Evolutionary conservation across 2,329 filamentous ascomycete genomes (phyloP).

Genomic region (Endocalyx cinctus): DNA sequence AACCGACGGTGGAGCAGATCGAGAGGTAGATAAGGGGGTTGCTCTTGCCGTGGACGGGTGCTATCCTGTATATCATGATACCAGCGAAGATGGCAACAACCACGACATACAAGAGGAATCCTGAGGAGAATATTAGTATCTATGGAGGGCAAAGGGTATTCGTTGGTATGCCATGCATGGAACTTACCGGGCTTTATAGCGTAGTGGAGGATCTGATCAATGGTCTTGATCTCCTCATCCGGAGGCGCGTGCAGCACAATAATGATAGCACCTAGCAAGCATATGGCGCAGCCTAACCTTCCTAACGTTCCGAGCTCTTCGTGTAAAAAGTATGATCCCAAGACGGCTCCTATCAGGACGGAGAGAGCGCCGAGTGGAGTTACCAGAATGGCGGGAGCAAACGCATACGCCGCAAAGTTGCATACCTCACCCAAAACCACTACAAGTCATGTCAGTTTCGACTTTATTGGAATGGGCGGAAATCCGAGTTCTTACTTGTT

Average conservation of each 20-base stretch:
- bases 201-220: constrained; percentile 87
- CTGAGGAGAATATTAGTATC: constrained; percentile 41
- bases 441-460: constrained; percentile 32
- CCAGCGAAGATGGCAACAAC: constrained; percentile 77
- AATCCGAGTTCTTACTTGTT: constrained; percentile 60
- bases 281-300: constrained; percentile 92
- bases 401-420: constrained; percentile 97
- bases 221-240: constrained; percentile 83
- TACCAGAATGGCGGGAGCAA: constrained; percentile 96
- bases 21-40: constrained; percentile 96
- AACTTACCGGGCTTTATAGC: constrained; percentile 81
- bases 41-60: constrained; percentile 84
- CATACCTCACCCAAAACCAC: constrained; percentile 91
- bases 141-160: too few relatives aligned
- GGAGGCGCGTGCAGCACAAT: constrained; percentile 96
- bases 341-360: constrained; percentile 88
- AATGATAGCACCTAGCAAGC: constrained; percentile 91
- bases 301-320: constrained; percentile 88
- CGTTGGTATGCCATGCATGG: too few relatives aligned
- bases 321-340: constrained; percentile 90
- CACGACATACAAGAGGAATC: constrained; percentile 82
- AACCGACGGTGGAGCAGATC: constrained; percentile 95
- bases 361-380: constrained; percentile 91
- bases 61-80: constrained; percentile 95
- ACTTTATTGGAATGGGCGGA: background rate